phyloP scores from a whole-genome alignment of 176 grass and related monocot species.

The Eragrostis curvula region DNA sequence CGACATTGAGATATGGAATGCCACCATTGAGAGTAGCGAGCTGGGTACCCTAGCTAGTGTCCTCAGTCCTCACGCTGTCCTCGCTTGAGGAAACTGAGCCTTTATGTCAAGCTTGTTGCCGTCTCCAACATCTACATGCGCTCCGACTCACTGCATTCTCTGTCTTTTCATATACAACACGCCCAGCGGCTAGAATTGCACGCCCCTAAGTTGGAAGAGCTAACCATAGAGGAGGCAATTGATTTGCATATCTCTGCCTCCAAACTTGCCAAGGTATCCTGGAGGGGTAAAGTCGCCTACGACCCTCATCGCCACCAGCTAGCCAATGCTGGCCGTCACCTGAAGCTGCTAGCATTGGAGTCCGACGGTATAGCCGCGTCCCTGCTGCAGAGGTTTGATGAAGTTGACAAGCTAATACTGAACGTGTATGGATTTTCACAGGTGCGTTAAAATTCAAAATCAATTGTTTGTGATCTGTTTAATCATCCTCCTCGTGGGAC shows the following conservation, averaged over 20 bases:
- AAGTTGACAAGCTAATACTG: background rate
- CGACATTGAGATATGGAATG: too few species aligned
- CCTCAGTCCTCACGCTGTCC: slow-evolving; percentile 2
- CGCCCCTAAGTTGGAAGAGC: background rate
- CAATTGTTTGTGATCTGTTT: background rate
- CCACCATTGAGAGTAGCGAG: too few species aligned
- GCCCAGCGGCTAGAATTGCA: background rate
- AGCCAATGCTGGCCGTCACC: background rate
- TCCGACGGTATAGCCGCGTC: background rate
- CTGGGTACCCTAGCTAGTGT: background rate
- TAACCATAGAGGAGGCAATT: background rate
- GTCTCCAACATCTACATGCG: background rate
- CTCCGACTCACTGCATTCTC: background rate
- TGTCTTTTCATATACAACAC: background rate
- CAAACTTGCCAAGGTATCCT: background rate
- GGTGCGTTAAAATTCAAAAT: background rate
- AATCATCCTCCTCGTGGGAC: background rate
- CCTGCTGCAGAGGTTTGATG: background rate
- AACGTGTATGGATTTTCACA: background rate
- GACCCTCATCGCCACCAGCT: background rate
- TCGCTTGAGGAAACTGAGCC: background rate
- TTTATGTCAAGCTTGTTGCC: background rate
- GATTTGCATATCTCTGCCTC: background rate
- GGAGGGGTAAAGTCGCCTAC: too few species aligned
- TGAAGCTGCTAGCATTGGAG: background rate